Evolutionary conservation across 1,139 yeast species (phyloP).

Genomic region (Debaryomyces nepalensis): DNA sequence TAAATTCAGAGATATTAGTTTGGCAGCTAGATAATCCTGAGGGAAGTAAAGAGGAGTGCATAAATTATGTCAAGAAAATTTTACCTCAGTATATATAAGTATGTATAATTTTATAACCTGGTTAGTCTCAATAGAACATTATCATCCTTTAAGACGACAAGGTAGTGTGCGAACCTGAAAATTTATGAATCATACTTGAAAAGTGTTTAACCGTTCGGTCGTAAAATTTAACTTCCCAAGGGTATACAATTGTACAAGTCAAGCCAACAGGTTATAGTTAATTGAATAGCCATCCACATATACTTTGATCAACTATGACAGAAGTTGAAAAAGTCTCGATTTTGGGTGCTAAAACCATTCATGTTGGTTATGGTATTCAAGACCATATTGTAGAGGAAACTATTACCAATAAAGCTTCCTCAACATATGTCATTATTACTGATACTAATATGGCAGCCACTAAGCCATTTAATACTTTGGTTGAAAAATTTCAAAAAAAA

Average conservation of each 20-base stretch:
- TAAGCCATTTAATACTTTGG: conserved; percentile 56
- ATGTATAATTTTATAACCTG: neutral
- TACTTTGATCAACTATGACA: conserved; percentile 25
- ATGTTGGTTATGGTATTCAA: conserved; percentile 85
- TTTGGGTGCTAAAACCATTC: conserved; percentile 83
- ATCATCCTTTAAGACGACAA: neutral
- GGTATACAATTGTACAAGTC: conserved; percentile 1
- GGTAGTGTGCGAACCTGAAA: conserved; percentile 11
- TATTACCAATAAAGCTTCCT: conserved; percentile 66
- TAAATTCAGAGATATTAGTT: conserved; percentile 57
- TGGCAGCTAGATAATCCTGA: conserved; percentile 81
- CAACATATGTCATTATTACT: conserved; percentile 90
- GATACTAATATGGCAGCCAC: conserved; percentile 80
- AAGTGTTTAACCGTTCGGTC: conserved; percentile 8
- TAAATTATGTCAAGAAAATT: conserved; percentile 44
- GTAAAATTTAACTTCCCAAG: neutral
- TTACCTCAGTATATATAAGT: conserved; percentile 18
- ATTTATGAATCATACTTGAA: conserved; percentile 10
- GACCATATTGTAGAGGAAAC: conserved; percentile 76
- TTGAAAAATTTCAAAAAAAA: conserved; percentile 35
- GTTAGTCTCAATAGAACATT: neutral
- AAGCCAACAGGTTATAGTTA: conserved; percentile 4
- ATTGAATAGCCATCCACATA: conserved; percentile 3
- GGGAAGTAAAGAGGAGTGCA: conserved; percentile 56
- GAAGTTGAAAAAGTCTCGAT: conserved; percentile 62